Base-by-base conservation (phyloP, 129 eudicot species). In the Saussurea involucrata region DNA sequence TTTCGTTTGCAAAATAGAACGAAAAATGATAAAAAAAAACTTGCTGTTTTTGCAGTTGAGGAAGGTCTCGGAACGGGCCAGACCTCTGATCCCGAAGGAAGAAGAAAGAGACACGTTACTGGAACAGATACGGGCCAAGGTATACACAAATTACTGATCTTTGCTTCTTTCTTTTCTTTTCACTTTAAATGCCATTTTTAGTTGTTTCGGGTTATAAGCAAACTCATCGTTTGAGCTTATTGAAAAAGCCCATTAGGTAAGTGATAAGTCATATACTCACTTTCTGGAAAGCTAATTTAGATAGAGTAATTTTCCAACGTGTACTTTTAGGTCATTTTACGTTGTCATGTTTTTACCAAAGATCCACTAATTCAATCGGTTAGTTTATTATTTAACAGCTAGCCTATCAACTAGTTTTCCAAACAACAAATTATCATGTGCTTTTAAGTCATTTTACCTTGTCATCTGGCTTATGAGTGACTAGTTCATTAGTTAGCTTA, bases 81-180 rank as follows among this genome's bases (percentile, higher is more conserved):
- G 32, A 75, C 88, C 93, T 63, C 75, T 76, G 31, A 76, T 83
- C 83, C 85, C 77, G 34, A 86, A 87, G 85, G 88, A 73, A 20
- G 97, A 90, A 55, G 98, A 90, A 81, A 87, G 88, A 84, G 92
- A 89, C 84, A 80, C 91, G 31, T 79, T 92, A 22, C 78, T 91
- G 78, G 93, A 89, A 83, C 96, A 94, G 71, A 94, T 94, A 80
- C 78, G 96, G 68, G 75, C 87, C 77, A 86, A 90, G 97, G 98
- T 94, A 76, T 94, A 76, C 29, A 57, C 36, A 69, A 49, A 34
- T 34, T 57, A 8, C 1, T 15, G 29, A 40, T 58, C 0, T 33
- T 21, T 71, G 11, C 8, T 21, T 79, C n/a, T 31, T 68, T 33
- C 46, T 66, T 3, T 31, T 4, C 0, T 24, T 76, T 1, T 53